Base-by-base conservation (phyloP, 805 yeast genomes). In the Hanseniaspora osmophila region DNA sequence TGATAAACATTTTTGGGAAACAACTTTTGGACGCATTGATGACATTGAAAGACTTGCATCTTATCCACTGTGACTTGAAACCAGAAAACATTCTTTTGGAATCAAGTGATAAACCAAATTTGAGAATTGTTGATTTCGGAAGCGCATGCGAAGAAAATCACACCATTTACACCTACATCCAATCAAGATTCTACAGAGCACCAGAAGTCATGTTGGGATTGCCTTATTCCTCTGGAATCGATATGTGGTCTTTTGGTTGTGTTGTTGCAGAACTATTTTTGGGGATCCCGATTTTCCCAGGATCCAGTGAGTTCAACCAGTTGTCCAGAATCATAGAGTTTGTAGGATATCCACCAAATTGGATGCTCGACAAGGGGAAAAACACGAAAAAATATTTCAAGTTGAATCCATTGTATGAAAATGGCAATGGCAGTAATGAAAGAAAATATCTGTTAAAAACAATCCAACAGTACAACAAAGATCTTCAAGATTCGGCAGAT, bases 321-420 rank as follows among this genome's bases (percentile, higher is more conserved):
- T 66, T 94, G 40, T 70, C 77, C 49, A 78, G 95, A 52, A 87
- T 92, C 35, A 76, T 81, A 2, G 80, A 81, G 39, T 40, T 17
- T 12, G 62, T 90, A 48, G 96, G 94, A 0, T 62, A 68, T 50
- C 98, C 98, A 19, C 96, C 96, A 10, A 67, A 80, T 19, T 94
- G 96, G 85, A 92, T 92, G 98, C 70, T 90, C 52, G 96, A 90
- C 51, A 86, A 84, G 78, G 98, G 97, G 27, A 81, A 85, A 52
- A 86, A 81, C 60, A 71, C 95, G 1, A 64, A 70, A 41, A 76
- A 79, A 52, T 92, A 82, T 53, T 58, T 54, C 60, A 64, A 49
- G 52, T 64, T 49, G 30, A 42, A 46, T 30, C 46, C 47, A 4
- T 45, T 37, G 44, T 30, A 51, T 50, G 45, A 44, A 7, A 22